phyloP scores from a whole-genome alignment of 495 filamentous ascomycete genomes.

The Choiromyces venosus region DNA sequence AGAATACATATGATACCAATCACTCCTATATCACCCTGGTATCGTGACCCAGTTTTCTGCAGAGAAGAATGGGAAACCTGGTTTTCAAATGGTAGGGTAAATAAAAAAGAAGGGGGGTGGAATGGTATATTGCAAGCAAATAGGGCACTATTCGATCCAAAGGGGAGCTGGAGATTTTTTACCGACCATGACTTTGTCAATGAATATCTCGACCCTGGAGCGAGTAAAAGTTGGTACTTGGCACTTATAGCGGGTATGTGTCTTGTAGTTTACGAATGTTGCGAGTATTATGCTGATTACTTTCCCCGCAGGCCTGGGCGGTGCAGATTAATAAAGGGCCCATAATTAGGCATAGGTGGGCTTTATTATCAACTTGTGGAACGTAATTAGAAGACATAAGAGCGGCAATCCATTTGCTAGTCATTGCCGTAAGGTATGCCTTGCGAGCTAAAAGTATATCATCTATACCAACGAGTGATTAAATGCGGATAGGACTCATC shows the following conservation, averaged over 20 bases:
- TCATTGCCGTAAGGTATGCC: background rate
- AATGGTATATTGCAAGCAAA: constrained; percentile 80
- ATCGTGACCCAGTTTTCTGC: constrained; percentile 65
- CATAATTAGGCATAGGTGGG: background rate
- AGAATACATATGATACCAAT: constrained; percentile 92
- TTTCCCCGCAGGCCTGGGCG: background rate
- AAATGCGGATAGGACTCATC: background rate
- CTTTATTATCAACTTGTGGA: background rate
- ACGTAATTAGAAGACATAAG: background rate
- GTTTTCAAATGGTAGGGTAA: constrained; percentile 59
- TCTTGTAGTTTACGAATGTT: background rate
- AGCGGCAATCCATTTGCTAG: background rate
- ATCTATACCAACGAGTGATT: background rate
- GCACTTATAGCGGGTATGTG: constrained; percentile 56
- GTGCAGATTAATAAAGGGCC: background rate
- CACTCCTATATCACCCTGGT: constrained; percentile 62
- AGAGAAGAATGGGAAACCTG: constrained; percentile 77
- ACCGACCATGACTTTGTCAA: constrained; percentile 57
- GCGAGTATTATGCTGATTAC: background rate
- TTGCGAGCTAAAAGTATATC: background rate
- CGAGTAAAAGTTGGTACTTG: constrained; percentile 83
- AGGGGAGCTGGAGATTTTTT: constrained; percentile 69
- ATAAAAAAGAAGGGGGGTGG: constrained; percentile 65
- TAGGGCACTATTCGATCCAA: constrained; percentile 69
- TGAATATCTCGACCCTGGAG: constrained; percentile 78